Percentiles rank a stretch among this genome's conserved stretches.
Conservation (phyloP, 2,329 filamentous ascomycete genomes). For the Sporothrix pallida region DNA sequence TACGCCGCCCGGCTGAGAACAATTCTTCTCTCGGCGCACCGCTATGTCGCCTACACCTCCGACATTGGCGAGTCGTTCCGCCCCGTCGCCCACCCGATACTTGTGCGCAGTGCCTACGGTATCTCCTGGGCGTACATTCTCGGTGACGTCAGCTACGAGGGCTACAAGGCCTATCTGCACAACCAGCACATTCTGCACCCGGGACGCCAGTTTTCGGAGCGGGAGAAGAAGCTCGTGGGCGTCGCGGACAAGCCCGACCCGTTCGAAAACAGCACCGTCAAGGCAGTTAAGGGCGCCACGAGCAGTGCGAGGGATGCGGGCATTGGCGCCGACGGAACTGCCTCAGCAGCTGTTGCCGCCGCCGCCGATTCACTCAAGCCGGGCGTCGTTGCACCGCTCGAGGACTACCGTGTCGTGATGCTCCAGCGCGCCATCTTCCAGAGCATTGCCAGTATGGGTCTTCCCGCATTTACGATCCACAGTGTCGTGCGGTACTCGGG, state of each 20-base stretch:
- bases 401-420: slow-evolving; percentile 92
- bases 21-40: slow-evolving; percentile 85
- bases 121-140: slow-evolving; percentile 91
- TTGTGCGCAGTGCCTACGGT: slow-evolving; percentile 84
- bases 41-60: slow-evolving; percentile 95
- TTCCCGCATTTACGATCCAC: slow-evolving; percentile 93
- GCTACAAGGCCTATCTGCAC: slow-evolving; percentile 90
- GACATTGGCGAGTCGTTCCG: slow-evolving; percentile 97
- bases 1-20: slow-evolving; percentile 87
- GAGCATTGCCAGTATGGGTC: slow-evolving; percentile 85
- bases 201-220: slow-evolving; percentile 59
- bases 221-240: slow-evolving; percentile 57
- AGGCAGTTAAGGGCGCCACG: neutral
- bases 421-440: slow-evolving; percentile 90
- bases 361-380: slow-evolving; percentile 43
- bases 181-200: slow-evolving; percentile 81
- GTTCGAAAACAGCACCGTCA: slow-evolving; percentile 24
- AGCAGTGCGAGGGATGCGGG: neutral
- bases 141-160: slow-evolving; percentile 90
- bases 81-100: slow-evolving; percentile 82
- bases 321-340: neutral
- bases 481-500: slow-evolving; percentile 90
- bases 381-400: slow-evolving; percentile 68
- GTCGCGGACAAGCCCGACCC: slow-evolving; percentile 39
- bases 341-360: neutral